Evolutionary conservation across 2,329 filamentous ascomycete genomes (phyloP), one percentile per base, ranked within the genome.

Genomic region (Penicillium crustosum): DNA sequence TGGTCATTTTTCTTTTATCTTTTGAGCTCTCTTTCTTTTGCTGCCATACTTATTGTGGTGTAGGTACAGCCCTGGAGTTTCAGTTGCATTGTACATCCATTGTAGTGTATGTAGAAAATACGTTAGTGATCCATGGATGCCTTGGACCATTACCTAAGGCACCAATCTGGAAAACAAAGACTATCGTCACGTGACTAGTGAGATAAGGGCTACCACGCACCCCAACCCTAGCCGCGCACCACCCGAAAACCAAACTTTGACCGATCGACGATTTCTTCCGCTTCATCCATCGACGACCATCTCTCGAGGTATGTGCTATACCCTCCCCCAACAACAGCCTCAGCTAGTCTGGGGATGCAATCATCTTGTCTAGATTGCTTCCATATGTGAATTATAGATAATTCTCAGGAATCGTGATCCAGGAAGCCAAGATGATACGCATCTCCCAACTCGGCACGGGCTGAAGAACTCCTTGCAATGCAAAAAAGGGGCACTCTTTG

Each of bases 381-480:
- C 55, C 43, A 43, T 54, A 36, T 35, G 53, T 55, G 60, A 55
- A 55, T 41, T 59, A 53, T 42, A 55, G 55, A 59, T 44, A 57
- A 42, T 58, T 55, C 50, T n/a, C 42, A 51, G 43, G 38, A 50
- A 48, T 39, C 38, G 49, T 21, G 53, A 51, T 52, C 27, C 53
- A 61, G 54, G 63, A 59, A 61, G 45, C 43, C 61, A 69, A 58
- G 68, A 75, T 76, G 75, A 77, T 77, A 78, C 75, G 74, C 73
- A 68, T 76, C 70, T 73, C 70, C 70, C 69, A 71, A 66, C 66
- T 69, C 77, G 70, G 73, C 77, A 84, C 78, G 83, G 86, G 85
- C 83, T 86, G 83, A 86, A 87, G 85, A 88, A 86, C 85, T 85
- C 83, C 85, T 79, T 73, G 55, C 55, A 57, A 78, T 73, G 68